phyloP scores from a whole-genome alignment of 768 basidiomycete genomes.

The Pleurotus eryngii region DNA sequence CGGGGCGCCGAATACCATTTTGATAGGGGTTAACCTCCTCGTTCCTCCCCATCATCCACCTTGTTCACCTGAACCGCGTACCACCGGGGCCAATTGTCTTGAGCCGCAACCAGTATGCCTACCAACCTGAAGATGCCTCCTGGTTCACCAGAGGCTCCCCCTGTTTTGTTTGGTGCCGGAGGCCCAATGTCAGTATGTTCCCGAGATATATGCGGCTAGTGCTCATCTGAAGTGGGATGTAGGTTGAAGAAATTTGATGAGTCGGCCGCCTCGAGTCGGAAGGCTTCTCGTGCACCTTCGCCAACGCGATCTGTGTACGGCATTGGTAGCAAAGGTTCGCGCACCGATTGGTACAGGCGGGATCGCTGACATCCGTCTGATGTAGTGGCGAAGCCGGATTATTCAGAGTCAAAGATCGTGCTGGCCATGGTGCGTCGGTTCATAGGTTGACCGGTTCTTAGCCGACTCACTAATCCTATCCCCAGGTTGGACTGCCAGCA shows the following conservation, averaged over 20 bases:
- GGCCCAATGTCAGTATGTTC: conserved; percentile 59
- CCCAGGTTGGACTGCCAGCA: conserved; percentile 92
- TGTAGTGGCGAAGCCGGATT: conserved; percentile 92
- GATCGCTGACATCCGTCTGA: not conserved
- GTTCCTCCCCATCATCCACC: conserved; percentile 1
- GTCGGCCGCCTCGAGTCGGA: conserved; percentile 65
- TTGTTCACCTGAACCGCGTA: conserved; percentile 6
- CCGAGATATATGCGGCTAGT: not conserved
- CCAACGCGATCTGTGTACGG: conserved; percentile 84
- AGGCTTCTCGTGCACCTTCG: conserved; percentile 70
- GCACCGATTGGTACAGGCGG: not conserved
- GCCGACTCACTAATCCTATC: not conserved
- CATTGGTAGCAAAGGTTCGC: conserved; percentile 81
- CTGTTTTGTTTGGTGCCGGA: conserved; percentile 67
- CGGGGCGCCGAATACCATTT: conserved; percentile 3
- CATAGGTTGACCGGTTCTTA: not conserved
- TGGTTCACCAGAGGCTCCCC: conserved; percentile 41
- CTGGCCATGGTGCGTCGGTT: conserved; percentile 76
- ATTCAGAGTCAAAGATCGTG: conserved; percentile 97
- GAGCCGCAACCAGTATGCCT: too few species aligned
- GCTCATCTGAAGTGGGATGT: not conserved
- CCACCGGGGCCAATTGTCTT: not conserved
- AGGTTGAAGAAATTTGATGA: conserved; percentile 83
- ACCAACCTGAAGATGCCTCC: conserved; percentile 12
- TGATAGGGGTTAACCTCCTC: conserved; percentile 17